Conservation (phyloP, 805 yeast genomes). For the Wickerhamiella siamensis region DNA sequence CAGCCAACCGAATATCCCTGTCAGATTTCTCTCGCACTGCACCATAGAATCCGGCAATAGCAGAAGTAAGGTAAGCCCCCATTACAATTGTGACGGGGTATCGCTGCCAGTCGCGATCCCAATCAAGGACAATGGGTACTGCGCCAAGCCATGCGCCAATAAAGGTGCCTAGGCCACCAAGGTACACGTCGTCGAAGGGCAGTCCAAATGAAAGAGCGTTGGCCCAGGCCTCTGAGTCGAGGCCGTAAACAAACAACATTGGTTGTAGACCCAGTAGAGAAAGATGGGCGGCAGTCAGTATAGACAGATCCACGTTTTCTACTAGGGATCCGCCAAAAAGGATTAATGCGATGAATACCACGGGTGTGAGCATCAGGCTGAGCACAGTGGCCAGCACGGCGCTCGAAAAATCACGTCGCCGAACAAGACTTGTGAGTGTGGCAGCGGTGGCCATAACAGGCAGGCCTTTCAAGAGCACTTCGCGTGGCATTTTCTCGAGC, state of each 20-base stretch:
- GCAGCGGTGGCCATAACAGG: background rate
- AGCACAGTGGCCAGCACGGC: slow-evolving; percentile 22
- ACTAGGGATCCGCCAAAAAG: slow-evolving; percentile 73
- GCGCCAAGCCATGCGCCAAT: slow-evolving; percentile 89
- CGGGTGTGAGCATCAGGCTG: slow-evolving; percentile 20
- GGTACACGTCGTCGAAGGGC: slow-evolving; percentile 24
- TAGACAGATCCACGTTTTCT: slow-evolving; percentile 38
- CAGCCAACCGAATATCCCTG: background rate
- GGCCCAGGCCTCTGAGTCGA: slow-evolving; percentile 37
- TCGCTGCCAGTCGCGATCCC: slow-evolving; percentile 96
- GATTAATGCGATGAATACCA: slow-evolving; percentile 29
- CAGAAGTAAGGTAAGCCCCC: slow-evolving; percentile 66
- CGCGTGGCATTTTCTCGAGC: slow-evolving; percentile 7
- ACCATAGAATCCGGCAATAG: slow-evolving; percentile 32
- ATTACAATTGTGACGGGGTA: slow-evolving; percentile 84
- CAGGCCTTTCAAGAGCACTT: slow-evolving; percentile 7
- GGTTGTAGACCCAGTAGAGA: slow-evolving; percentile 50
- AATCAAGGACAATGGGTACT: slow-evolving; percentile 84
- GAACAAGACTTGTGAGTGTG: slow-evolving; percentile 1
- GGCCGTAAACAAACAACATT: slow-evolving; percentile 38
- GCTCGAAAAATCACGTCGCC: slow-evolving; percentile 13
- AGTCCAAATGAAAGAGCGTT: slow-evolving; percentile 20
- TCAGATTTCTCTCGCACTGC: background rate
- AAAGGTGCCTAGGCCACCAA: slow-evolving; percentile 30
- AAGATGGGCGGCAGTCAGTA: slow-evolving; percentile 45